phyloP scores from a whole-genome alignment of 148 eudicot species.

The Diospyros kaki region DNA sequence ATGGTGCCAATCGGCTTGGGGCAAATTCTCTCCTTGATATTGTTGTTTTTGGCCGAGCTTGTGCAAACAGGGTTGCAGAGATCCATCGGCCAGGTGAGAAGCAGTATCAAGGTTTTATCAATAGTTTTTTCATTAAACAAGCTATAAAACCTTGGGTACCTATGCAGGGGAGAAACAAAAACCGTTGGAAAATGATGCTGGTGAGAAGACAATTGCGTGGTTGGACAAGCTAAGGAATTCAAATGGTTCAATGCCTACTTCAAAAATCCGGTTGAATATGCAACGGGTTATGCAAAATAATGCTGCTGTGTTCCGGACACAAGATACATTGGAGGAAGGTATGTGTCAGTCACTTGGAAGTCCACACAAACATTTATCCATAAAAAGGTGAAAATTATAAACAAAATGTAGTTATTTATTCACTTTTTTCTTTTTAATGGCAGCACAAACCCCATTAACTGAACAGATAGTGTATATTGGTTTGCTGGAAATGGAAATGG shows the following conservation, averaged over 20 bases:
- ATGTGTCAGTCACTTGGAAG: neutral
- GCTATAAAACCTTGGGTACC: neutral
- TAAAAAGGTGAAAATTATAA: neutral
- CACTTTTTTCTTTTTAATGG: neutral
- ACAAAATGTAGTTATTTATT: neutral
- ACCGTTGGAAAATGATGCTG: slow-evolving; percentile 82
- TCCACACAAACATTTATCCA: neutral
- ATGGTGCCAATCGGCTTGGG: slow-evolving; percentile 97
- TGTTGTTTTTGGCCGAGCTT: slow-evolving; percentile 98
- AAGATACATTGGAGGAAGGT: slow-evolving; percentile 97
- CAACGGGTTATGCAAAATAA: slow-evolving; percentile 91
- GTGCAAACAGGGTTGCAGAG: slow-evolving; percentile 97
- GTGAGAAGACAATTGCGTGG: slow-evolving; percentile 89
- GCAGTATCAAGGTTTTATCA: neutral
- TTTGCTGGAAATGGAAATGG: neutral
- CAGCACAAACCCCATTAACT: neutral
- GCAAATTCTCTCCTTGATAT: slow-evolving; percentile 99
- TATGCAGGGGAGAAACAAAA: slow-evolving; percentile 79
- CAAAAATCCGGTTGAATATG: slow-evolving; percentile 86
- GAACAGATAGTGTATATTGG: neutral
- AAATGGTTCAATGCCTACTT: slow-evolving; percentile 83
- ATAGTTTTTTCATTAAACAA: neutral
- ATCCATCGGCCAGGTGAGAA: slow-evolving; percentile 69
- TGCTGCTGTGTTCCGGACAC: slow-evolving; percentile 98
- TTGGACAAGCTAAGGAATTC: slow-evolving; percentile 84